These are phyloP conservation scores for Bondarzewia mesenterica DNA, from an alignment of 1,284 basidiomycete genomes.

Conservation along the genomic window DNA sequence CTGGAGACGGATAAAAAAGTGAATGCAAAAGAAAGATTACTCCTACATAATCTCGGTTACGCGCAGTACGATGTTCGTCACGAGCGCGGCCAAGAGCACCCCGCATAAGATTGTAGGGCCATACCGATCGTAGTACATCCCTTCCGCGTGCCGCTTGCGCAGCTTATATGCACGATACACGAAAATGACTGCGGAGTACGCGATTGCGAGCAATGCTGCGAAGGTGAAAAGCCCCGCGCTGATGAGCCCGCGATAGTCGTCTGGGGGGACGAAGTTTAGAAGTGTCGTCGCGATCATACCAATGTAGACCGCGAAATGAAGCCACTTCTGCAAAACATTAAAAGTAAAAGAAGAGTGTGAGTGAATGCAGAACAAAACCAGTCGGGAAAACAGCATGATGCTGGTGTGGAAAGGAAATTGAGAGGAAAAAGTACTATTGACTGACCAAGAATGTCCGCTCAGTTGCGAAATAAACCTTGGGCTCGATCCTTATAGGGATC, in stretches of 20 bases:
- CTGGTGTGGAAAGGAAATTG: neutral
- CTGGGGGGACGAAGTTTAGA: slow-evolving; percentile 79
- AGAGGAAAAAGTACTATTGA: too few species aligned
- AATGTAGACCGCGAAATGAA: slow-evolving; percentile 86
- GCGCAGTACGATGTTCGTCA: slow-evolving; percentile 68
- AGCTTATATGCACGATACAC: slow-evolving; percentile 79
- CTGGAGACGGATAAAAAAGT: neutral
- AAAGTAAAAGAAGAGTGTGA: slow-evolving; percentile 2
- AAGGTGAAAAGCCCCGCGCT: slow-evolving; percentile 85
- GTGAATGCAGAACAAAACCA: neutral
- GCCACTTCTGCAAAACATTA: slow-evolving; percentile 69
- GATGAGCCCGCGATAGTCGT: slow-evolving; percentile 75
- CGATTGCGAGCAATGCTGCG: slow-evolving; percentile 82
- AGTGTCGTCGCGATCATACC: slow-evolving; percentile 85
- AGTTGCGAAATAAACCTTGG: slow-evolving; percentile 96
- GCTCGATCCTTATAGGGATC: slow-evolving; percentile 90
- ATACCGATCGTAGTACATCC: slow-evolving; percentile 83
- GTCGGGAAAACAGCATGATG: neutral
- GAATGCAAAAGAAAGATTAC: too few species aligned
- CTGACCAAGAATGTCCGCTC: slow-evolving; percentile 85
- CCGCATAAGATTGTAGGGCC: slow-evolving; percentile 76
- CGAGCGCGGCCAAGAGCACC: slow-evolving; percentile 63
- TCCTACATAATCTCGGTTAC: slow-evolving; percentile 20
- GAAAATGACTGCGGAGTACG: slow-evolving; percentile 85
- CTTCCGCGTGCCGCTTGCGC: slow-evolving; percentile 67